Base-by-base conservation (phyloP, 345 rosid genomes). In the Brassica juncea region DNA sequence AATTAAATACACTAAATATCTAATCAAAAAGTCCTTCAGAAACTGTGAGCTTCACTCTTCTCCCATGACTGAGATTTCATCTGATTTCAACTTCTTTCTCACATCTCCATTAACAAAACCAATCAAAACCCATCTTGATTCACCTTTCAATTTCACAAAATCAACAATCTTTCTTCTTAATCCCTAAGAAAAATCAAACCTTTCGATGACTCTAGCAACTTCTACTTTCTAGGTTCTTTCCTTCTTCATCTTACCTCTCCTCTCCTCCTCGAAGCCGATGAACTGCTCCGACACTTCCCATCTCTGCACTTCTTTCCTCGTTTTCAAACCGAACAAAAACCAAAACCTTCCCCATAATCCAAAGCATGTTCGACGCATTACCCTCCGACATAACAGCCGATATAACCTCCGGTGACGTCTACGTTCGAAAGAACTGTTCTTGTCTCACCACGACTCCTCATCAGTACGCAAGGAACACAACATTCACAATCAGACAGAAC, bases 311-410 rank as follows among this genome's bases (percentile, higher is more conserved):
- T 86, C 99, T 9, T 94, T 90, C 85, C 74, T 94, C 72, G 94
- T 97, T 12, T 91, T 89, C 82, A 84, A 90, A 83, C 91, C 93
- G 19, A 84, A 75, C 59, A 70, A 74, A 58, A 90, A 91, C 81
- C 91, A n/a, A 84, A 81, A 85, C 92, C 14, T 77, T 90, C 47
- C 12, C 82, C 3, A 81, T 92, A 80, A 88, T 94, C 80, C 92
- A 84, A 67, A 91, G 97, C 90, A 94, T 94, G 99, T 94, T 94
- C 74, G 99, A 94, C 79, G 97, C 85, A 11, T 69, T 87, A 60
- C 86, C 95, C 1, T 73, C 80, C 60, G 97, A 92, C 69, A 81
- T 92, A 49, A 91, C 94, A 6, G 66, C 83, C 7, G 88, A 86
- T 1, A 83, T 44, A 5, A 4, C 5, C 42, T 78, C 77, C 42